A percentile compares a stretch with the other conserved stretches of the same genome.
These are phyloP conservation scores for Cicer bijugum DNA, from an alignment of 306 rosid genomes.

Conservation along the genomic window DNA sequence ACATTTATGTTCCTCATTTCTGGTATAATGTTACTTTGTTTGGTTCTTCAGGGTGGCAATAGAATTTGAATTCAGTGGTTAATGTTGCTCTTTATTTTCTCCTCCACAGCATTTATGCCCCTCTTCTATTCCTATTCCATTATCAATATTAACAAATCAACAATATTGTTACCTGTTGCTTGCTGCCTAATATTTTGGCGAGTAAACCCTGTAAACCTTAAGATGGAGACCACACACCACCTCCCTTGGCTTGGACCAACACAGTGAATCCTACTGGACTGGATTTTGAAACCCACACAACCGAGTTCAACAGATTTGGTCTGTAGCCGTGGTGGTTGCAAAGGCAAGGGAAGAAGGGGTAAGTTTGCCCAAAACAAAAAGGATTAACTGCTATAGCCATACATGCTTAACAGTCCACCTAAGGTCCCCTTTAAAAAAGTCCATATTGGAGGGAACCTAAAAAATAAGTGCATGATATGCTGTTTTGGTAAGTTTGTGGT, in stretches of 20 bases:
- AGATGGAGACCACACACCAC: no score
- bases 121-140: neutral
- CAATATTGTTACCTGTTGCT: neutral
- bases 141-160: neutral
- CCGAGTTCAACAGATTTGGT: no score
- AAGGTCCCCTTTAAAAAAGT: neutral
- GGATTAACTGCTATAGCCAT: no score
- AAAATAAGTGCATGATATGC: neutral
- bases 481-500: conserved; percentile 7
- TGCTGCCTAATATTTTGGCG: neutral
- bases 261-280: no score
- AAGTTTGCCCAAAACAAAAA: no score
- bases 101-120: neutral
- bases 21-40: neutral
- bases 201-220: no score
- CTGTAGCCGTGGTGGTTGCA: no score
- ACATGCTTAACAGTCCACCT: no score
- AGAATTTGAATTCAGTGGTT: neutral
- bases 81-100: neutral
- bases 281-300: no score
- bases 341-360: no score
- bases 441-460: neutral
- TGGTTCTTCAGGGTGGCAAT: neutral
- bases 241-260: no score
- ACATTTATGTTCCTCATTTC: neutral